Percentiles rank a stretch among this genome's conserved stretches.
Conservation (phyloP, 441 rosid genomes). For the Euphorbia celastroides region DNA sequence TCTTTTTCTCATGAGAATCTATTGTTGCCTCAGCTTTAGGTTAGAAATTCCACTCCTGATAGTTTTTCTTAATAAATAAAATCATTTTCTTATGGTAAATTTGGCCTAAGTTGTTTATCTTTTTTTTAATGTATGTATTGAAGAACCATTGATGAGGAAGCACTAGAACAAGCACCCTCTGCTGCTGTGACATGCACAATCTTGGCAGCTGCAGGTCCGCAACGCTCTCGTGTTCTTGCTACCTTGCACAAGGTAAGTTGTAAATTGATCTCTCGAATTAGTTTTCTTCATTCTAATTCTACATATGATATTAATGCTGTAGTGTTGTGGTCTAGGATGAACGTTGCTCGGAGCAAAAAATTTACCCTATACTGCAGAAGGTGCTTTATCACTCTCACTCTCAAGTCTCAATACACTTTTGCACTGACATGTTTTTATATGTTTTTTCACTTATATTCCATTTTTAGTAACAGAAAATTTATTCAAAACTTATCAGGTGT, state of each 20-base stretch:
- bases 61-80: not conserved
- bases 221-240: constrained; percentile 96
- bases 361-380: constrained; percentile 93
- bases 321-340: constrained; percentile 66
- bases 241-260: constrained; percentile 78
- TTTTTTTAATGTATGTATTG: constrained; percentile 8
- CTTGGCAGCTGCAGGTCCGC: constrained; percentile 99
- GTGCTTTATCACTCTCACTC: constrained; percentile 27
- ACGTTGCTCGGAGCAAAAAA: constrained; percentile 87
- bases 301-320: constrained; percentile 21
- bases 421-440: not conserved
- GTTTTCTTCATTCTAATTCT: constrained; percentile 8
- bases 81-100: not conserved
- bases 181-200: constrained; percentile 99
- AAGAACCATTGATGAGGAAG: constrained; percentile 95
- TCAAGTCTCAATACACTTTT: not conserved
- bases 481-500: constrained; percentile 52
- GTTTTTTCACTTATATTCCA: not conserved
- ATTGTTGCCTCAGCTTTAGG: constrained; percentile 1
- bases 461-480: not conserved
- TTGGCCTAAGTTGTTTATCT: not conserved
- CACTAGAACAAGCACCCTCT: constrained; percentile 81
- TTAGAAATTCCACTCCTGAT: not conserved
- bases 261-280: constrained; percentile 7
- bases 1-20: not conserved